These are phyloP conservation scores for Claviceps digitariae DNA, from an alignment of 2,329 filamentous ascomycete genomes.

Conservation along the genomic window DNA sequence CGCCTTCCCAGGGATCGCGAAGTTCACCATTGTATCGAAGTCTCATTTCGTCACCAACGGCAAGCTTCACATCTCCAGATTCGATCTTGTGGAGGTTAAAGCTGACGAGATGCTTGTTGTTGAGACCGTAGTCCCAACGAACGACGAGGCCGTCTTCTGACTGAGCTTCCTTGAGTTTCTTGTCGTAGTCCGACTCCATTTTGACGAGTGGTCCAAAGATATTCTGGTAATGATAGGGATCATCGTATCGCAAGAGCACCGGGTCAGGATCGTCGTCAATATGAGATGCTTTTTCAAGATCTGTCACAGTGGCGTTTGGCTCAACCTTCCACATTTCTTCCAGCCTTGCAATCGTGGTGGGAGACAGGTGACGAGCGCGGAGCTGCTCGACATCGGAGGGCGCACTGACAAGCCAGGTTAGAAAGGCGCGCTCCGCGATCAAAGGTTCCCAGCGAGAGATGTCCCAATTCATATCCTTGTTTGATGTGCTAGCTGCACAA, in stretches of 20 bases:
- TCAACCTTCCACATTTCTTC: constrained; percentile 99
- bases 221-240: constrained; percentile 97
- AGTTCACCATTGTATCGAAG: constrained; percentile 93
- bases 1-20: constrained; percentile 85
- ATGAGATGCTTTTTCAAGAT: constrained; percentile 80
- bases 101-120: constrained; percentile 93
- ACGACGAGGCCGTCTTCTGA: constrained; percentile 92
- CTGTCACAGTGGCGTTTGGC: constrained; percentile 70
- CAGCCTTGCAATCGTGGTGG: constrained; percentile 87
- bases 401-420: constrained; percentile 80
- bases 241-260: constrained; percentile 86
- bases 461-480: constrained; percentile 99
- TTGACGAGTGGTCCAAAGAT: constrained; percentile 96
- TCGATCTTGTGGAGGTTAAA: constrained; percentile 96
- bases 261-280: constrained; percentile 93
- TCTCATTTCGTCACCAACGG: constrained; percentile 96
- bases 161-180: constrained; percentile 95
- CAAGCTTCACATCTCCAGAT: constrained; percentile 92
- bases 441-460: constrained; percentile 94
- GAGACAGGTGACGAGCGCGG: constrained; percentile 80
- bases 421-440: constrained; percentile 90
- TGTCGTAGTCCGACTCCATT: constrained; percentile 98
- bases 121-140: constrained; percentile 87
- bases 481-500: constrained; percentile 85
- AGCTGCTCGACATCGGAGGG: constrained; percentile 93